Percentiles rank a stretch among this genome's conserved stretches.
phyloP scores from a whole-genome alignment of 2,329 filamentous ascomycete species.

The Xenosphaeropsis pyriputrescens region DNA sequence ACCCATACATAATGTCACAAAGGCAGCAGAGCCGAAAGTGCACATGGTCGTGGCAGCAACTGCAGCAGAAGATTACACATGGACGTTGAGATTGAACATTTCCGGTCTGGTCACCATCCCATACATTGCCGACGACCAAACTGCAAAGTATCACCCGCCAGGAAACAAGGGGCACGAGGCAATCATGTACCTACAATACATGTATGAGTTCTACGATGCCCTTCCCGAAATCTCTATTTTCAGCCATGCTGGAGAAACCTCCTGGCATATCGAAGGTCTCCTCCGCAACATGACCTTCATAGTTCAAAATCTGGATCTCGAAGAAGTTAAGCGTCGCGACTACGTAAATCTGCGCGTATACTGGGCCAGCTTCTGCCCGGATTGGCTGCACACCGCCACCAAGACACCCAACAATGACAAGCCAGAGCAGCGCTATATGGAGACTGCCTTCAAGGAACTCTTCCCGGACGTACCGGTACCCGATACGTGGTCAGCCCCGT shows the following conservation, averaged over 20 bases:
- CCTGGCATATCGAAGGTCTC: conserved; percentile 19
- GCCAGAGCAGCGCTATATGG: conserved; percentile 17
- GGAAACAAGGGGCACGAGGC: conserved; percentile 47
- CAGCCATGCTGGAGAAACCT: conserved; percentile 39
- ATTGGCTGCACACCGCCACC: conserved; percentile 27
- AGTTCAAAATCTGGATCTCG: conserved; percentile 17
- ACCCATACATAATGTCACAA: too few relatives aligned
- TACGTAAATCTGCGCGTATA: conserved; percentile 39
- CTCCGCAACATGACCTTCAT: conserved; percentile 20
- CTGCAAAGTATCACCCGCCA: conserved; percentile 30
- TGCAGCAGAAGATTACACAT: conserved; percentile 2
- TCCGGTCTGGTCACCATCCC: conserved; percentile 20
- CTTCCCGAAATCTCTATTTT: conserved; percentile 44
- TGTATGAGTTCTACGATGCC: conserved; percentile 44
- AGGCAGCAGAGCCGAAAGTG: neutral
- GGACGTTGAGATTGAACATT: conserved; percentile 15
- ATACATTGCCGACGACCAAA: conserved; percentile 33
- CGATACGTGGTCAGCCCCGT: conserved; percentile 17
- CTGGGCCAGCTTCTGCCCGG: conserved; percentile 38
- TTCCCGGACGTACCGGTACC: conserved; percentile 15
- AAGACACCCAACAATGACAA: conserved; percentile 10
- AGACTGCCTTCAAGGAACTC: conserved; percentile 15
- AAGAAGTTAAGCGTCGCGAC: conserved; percentile 27
- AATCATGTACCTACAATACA: conserved; percentile 44
- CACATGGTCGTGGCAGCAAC: neutral